Evolutionary conservation across 202 grass and related monocot genomes (phyloP).

Genomic region (Schoenoplectus tabernaemontani): DNA sequence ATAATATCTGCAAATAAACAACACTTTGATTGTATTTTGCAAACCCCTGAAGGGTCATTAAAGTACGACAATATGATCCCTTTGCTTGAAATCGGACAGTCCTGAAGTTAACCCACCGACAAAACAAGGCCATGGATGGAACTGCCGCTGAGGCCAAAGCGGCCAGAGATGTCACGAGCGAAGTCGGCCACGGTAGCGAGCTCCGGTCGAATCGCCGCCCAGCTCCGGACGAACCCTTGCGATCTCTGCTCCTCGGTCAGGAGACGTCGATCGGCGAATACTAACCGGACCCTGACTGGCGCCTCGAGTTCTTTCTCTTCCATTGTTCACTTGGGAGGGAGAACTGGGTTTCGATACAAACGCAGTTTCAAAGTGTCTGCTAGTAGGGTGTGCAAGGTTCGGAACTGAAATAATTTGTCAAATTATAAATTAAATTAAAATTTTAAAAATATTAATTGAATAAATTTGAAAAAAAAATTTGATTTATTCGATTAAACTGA

Average conservation of each 20-base stretch:
- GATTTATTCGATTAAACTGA: no score
- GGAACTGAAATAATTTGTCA: no score
- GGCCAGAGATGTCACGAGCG: neutral
- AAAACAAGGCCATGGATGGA: neutral
- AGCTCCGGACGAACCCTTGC: neutral
- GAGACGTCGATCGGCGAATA: neutral
- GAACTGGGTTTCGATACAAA: neutral
- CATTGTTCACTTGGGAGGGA: neutral
- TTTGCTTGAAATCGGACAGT: neutral
- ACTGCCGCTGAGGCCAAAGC: neutral
- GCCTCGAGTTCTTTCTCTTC: neutral
- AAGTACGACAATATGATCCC: neutral
- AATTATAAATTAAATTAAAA: no score
- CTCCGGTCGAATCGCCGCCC: neutral
- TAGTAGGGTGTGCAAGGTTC: no score
- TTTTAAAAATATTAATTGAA: no score
- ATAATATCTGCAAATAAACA: neutral
- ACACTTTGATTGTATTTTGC: neutral
- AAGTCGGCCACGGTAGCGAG: constrained; percentile 10
- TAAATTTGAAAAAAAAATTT: no score
- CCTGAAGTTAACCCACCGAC: neutral
- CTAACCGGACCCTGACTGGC: constrained; percentile 6
- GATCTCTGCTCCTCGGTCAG: constrained; percentile 15
- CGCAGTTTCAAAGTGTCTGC: no score
- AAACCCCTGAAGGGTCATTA: neutral